Percentiles rank a stretch among this genome's conserved stretches.
phyloP scores from a whole-genome alignment of 768 basidiomycete species.

The Mycena pura region DNA sequence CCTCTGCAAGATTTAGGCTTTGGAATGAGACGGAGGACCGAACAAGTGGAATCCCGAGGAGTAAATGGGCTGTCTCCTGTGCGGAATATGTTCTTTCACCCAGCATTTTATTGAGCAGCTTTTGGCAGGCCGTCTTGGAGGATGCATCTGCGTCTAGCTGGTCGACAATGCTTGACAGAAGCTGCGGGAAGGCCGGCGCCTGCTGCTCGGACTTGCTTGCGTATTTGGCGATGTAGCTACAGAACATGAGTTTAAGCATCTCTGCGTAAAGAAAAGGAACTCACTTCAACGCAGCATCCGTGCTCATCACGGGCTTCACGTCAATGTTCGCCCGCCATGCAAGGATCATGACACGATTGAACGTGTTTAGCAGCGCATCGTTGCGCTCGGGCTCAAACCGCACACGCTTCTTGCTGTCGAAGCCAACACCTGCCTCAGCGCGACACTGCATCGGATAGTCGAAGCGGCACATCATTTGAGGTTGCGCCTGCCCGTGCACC shows the following conservation, averaged over 20 bases:
- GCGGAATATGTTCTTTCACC: constrained; percentile 30
- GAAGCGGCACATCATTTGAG: constrained; percentile 23
- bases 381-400: constrained; percentile 21
- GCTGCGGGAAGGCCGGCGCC: constrained; percentile 26
- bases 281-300: constrained; percentile 17
- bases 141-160: constrained; percentile 6
- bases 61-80: constrained; percentile 31
- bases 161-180: constrained; percentile 7
- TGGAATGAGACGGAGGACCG: constrained; percentile 20
- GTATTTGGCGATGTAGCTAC: constrained; percentile 26
- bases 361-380: constrained; percentile 28
- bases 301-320: constrained; percentile 28
- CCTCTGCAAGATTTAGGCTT: constrained; percentile 14
- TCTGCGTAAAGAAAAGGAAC: neutral
- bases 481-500: constrained; percentile 11
- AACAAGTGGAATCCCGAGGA: constrained; percentile 29
- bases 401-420: constrained; percentile 17
- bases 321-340: constrained; percentile 35
- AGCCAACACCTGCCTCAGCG: neutral
- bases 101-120: constrained; percentile 31
- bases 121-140: constrained; percentile 31
- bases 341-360: constrained; percentile 28
- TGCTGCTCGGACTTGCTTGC: constrained; percentile 19
- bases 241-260: neutral
- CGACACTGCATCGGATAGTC: constrained; percentile 16